Conservation (phyloP, 768 basidiomycete species). For the Pleurotus platypus region DNA sequence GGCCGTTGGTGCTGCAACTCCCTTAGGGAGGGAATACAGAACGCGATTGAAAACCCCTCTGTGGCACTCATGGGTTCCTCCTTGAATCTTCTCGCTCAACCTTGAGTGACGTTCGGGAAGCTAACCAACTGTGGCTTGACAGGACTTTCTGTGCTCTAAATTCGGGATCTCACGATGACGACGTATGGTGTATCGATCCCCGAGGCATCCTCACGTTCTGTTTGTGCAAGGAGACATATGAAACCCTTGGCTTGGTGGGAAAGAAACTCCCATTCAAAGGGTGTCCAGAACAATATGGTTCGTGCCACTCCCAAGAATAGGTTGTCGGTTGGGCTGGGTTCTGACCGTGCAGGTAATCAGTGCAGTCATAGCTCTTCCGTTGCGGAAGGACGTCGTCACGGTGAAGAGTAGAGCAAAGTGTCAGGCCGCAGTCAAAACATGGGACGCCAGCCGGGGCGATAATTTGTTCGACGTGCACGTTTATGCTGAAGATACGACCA, state of each 20-base stretch:
- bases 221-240: constrained; percentile 54
- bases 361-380: constrained; percentile 45
- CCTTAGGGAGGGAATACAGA: too few relatives aligned
- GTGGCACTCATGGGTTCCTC: background rate
- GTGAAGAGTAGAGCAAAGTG: constrained; percentile 32
- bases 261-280: constrained; percentile 49
- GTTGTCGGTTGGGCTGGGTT: too few relatives aligned
- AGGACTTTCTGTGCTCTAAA: constrained; percentile 39
- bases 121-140: background rate
- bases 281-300: constrained; percentile 45
- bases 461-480: constrained; percentile 44
- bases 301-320: constrained; percentile 14
- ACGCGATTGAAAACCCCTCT: too few relatives aligned
- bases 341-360: constrained; percentile 10
- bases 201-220: constrained; percentile 57
- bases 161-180: constrained; percentile 32
- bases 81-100: background rate
- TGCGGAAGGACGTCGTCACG: constrained; percentile 36
- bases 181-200: constrained; percentile 69
- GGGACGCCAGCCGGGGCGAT: constrained; percentile 43
- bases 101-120: too few relatives aligned
- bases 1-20: too few relatives aligned
- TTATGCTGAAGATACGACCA: constrained; percentile 23
- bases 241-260: constrained; percentile 59
- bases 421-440: constrained; percentile 36